These are phyloP conservation scores for Erodium maritimum DNA, from an alignment of 345 rosid species.

Conservation along the genomic window DNA sequence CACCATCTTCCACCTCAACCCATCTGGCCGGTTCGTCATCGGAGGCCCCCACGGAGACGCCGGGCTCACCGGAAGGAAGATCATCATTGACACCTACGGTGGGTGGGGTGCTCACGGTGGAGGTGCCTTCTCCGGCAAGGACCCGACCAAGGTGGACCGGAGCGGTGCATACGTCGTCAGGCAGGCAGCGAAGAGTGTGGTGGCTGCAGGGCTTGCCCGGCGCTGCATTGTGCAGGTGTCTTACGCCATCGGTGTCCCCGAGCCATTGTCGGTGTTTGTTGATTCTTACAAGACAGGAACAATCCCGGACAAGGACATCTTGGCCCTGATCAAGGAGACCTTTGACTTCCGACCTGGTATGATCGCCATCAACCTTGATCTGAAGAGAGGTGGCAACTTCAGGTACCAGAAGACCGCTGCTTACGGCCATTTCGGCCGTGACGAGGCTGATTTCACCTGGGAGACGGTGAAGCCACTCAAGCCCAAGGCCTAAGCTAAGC, in stretches of 20 bases:
- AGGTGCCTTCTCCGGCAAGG: constrained; percentile 53
- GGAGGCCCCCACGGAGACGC: constrained; percentile 88
- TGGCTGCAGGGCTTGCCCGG: constrained; percentile 62
- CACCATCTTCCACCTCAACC: constrained; percentile 70
- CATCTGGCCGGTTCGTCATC: constrained; percentile 69
- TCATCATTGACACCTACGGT: constrained; percentile 57
- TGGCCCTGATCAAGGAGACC: constrained; percentile 44
- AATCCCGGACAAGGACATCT: constrained; percentile 24
- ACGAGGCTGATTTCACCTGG: constrained; percentile 72
- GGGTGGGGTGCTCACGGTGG: constrained; percentile 60
- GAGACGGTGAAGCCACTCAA: constrained; percentile 58
- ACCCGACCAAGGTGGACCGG: constrained; percentile 69
- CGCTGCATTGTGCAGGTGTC: constrained; percentile 71
- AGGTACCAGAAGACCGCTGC: constrained; percentile 77
- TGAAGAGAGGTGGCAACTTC: constrained; percentile 60
- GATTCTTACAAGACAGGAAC: constrained; percentile 28
- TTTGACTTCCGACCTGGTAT: constrained; percentile 80
- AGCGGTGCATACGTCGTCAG: constrained; percentile 71
- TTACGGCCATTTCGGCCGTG: constrained; percentile 68
- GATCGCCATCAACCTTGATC: constrained; percentile 67
- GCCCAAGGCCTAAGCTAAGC: constrained; percentile 43
- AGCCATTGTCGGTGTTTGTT: constrained; percentile 56
- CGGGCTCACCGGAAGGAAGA: constrained; percentile 73
- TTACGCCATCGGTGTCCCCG: constrained; percentile 64
- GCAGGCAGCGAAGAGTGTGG: constrained; percentile 73